A percentile compares a stretch with the other conserved stretches of the same genome.
These are phyloP conservation scores for Pharnaceum exiguum DNA, from an alignment of 148 eudicot species.

Conservation along the genomic window DNA sequence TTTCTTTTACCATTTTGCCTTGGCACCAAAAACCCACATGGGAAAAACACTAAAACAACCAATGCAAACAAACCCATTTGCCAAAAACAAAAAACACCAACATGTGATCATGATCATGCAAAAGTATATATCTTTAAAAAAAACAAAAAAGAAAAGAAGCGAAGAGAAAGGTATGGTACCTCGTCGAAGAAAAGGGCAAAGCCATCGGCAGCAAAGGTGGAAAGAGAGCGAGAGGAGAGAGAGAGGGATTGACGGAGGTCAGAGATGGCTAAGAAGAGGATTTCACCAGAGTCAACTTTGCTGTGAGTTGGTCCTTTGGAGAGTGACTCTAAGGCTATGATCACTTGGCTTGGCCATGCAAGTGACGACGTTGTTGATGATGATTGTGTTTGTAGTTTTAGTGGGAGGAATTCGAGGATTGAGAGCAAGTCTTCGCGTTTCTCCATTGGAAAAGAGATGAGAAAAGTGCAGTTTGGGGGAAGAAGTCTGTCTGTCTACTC, in stretches of 20 bases:
- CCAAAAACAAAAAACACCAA: not conserved
- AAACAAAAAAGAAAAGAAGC: not conserved
- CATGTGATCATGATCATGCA: not conserved
- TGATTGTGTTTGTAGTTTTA: slow-evolving; percentile 44
- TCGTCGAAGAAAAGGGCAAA: slow-evolving; percentile 80
- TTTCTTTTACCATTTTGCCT: too few relatives aligned
- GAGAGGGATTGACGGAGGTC: slow-evolving; percentile 68
- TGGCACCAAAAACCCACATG: too few relatives aligned
- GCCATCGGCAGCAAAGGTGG: slow-evolving; percentile 45
- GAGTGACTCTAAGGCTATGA: slow-evolving; percentile 60
- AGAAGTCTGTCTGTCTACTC: not conserved
- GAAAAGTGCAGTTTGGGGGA: too few relatives aligned
- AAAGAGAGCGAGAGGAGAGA: slow-evolving; percentile 26
- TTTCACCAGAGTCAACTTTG: slow-evolving; percentile 73
- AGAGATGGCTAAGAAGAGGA: slow-evolving; percentile 60
- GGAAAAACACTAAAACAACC: too few relatives aligned
- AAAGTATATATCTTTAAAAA: not conserved
- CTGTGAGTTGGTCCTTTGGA: slow-evolving; percentile 65
- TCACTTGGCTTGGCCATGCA: slow-evolving; percentile 61
- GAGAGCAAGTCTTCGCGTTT: slow-evolving; percentile 47
- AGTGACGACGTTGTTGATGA: too few relatives aligned
- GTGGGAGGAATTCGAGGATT: slow-evolving; percentile 55
- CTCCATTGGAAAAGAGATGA: too few relatives aligned
- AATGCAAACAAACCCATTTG: not conserved
- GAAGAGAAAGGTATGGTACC: slow-evolving; percentile 17